Evolutionary conservation across 2,329 filamentous ascomycete genomes (phyloP).

Genomic region (Hypocrella siamensis): DNA sequence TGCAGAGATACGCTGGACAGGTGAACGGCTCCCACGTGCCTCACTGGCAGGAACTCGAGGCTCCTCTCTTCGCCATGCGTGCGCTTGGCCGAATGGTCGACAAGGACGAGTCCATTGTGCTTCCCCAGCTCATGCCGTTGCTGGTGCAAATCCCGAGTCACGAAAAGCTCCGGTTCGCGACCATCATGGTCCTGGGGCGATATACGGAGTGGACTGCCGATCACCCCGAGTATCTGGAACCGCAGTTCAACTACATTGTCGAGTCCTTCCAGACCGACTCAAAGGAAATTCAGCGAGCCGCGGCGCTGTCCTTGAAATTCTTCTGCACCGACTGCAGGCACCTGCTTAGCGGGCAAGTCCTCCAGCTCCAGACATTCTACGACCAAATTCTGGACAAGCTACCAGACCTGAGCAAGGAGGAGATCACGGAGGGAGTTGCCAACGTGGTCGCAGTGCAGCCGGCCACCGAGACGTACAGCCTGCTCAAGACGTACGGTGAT

Average conservation of each 20-base stretch:
- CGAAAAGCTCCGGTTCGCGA: conserved; percentile 95
- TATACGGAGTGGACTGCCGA: conserved; percentile 97
- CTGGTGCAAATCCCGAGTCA: conserved; percentile 90
- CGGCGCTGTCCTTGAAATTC: conserved; percentile 89
- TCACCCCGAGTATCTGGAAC: conserved; percentile 80
- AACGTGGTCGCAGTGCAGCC: conserved; percentile 82
- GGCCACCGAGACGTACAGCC: conserved; percentile 60
- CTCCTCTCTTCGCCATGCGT: conserved; percentile 85
- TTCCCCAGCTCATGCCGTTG: conserved; percentile 83
- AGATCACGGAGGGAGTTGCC: conserved; percentile 90
- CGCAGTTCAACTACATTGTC: conserved; percentile 92
- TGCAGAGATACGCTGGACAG: conserved; percentile 62
- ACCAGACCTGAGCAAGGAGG: conserved; percentile 76
- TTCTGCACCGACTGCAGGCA: conserved; percentile 92
- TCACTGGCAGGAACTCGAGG: conserved; percentile 92
- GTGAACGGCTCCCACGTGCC: conserved; percentile 63
- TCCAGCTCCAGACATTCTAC: conserved; percentile 84
- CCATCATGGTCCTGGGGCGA: conserved; percentile 90
- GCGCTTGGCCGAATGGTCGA: conserved; percentile 96
- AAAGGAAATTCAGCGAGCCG: conserved; percentile 79
- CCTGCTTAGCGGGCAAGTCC: conserved; percentile 66
- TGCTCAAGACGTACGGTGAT: conserved; percentile 85
- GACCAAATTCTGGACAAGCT: conserved; percentile 76
- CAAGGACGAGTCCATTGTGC: conserved; percentile 68
- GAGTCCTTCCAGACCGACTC: conserved; percentile 80